A percentile compares a stretch with the other conserved stretches of the same genome.
phyloP scores from a whole-genome alignment of 148 eudicot genomes.

The Camellia japonica region DNA sequence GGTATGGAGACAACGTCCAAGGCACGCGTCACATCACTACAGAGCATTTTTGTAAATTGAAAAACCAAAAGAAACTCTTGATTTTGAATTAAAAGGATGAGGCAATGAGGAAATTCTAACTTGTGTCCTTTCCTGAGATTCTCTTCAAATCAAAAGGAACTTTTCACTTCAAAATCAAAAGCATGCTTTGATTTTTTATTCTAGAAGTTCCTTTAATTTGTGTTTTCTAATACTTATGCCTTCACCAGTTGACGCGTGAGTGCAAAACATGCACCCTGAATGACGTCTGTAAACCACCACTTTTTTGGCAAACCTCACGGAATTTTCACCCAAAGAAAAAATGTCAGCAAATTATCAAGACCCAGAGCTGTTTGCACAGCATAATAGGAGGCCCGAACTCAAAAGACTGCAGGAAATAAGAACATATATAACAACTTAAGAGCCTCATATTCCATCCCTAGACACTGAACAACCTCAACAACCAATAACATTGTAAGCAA shows the following conservation, averaged over 20 bases:
- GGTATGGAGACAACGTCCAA: background rate
- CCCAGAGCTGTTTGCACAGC: background rate
- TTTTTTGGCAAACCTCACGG: background rate
- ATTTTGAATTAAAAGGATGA: background rate
- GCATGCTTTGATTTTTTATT: background rate
- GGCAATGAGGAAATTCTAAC: background rate
- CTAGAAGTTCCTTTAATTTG: background rate
- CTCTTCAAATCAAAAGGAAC: background rate
- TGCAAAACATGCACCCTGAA: background rate
- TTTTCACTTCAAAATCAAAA: background rate
- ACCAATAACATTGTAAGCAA: background rate
- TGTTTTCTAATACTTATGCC: background rate
- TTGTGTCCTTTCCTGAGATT: background rate
- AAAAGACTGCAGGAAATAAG: background rate
- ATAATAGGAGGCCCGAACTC: background rate
- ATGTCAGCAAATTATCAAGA: conserved; percentile 7
- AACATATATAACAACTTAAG: background rate
- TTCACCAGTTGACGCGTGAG: background rate
- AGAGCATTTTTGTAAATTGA: background rate
- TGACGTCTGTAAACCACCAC: background rate
- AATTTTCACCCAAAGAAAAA: too few relatives aligned
- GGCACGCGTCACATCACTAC: background rate
- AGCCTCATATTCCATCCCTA: background rate
- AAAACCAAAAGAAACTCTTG: background rate
- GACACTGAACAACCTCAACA: background rate